A percentile compares a stretch with the other conserved stretches of the same genome.
Conservation (phyloP, 495 filamentous ascomycete genomes). For the Durotheca rogersii region DNA sequence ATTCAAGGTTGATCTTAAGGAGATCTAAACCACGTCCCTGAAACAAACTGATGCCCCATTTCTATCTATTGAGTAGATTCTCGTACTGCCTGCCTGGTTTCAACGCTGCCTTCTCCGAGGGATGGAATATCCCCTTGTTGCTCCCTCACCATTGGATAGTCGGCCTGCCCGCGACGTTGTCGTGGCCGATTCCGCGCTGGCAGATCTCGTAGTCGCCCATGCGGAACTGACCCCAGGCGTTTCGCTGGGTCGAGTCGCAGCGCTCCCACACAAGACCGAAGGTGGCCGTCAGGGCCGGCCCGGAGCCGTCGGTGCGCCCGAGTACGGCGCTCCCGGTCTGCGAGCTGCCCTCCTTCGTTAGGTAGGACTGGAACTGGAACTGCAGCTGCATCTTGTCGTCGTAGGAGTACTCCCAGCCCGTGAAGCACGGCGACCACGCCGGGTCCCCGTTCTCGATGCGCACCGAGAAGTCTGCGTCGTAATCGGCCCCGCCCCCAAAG, state of each 20-base stretch:
- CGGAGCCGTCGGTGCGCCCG: constrained; percentile 11
- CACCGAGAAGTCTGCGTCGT: constrained; percentile 19
- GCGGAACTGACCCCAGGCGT: constrained; percentile 24
- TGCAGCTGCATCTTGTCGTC: constrained; percentile 28
- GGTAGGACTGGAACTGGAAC: constrained; percentile 27
- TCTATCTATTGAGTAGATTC: background rate
- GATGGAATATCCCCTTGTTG: background rate
- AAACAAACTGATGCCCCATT: background rate
- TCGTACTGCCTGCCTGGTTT: too few relatives aligned
- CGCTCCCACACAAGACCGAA: constrained; percentile 22
- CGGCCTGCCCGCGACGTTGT: constrained; percentile 4
- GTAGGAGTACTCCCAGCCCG: constrained; percentile 23
- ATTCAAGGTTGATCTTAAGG: too few relatives aligned
- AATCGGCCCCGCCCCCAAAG: constrained; percentile 8
- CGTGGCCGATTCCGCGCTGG: constrained; percentile 3
- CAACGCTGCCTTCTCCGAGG: too few relatives aligned
- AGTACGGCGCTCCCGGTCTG: constrained; percentile 19
- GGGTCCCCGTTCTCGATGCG: constrained; percentile 14
- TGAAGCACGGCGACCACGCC: constrained; percentile 25
- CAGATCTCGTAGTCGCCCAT: constrained; percentile 27
- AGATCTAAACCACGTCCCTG: too few relatives aligned
- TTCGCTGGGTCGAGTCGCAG: constrained; percentile 19
- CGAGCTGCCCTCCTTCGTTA: constrained; percentile 22
- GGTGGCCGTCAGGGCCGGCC: constrained; percentile 18
- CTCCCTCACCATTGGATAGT: constrained; percentile 19